Evolutionary conservation across 1,284 basidiomycete genomes (phyloP).

Genomic region (Pascua sp.): DNA sequence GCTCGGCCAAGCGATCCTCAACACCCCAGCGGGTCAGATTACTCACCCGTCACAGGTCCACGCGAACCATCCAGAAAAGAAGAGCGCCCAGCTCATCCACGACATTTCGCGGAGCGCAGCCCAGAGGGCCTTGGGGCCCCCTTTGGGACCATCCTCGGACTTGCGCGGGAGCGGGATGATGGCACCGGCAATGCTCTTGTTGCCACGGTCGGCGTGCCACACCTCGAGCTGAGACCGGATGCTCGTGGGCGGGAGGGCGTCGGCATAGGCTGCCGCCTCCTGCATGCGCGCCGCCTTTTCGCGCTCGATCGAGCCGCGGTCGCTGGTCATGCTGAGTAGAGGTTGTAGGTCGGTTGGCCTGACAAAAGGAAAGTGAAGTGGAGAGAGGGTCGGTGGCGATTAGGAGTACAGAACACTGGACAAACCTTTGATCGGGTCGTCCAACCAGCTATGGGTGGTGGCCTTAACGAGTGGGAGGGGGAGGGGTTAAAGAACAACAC

Average conservation of each 20-base stretch:
- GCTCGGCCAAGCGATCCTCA: not conserved
- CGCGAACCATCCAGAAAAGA: conserved; percentile 58
- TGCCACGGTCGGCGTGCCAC: conserved; percentile 39
- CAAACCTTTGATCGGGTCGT: no score
- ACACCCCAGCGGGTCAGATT: not conserved
- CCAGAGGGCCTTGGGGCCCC: conserved; percentile 41
- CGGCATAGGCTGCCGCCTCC: no score
- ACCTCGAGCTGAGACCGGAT: conserved; percentile 30
- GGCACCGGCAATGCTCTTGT: not conserved
- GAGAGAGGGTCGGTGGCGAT: no score
- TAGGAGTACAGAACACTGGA: no score
- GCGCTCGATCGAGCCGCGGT: no score
- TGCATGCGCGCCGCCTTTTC: no score
- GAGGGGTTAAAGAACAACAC: no score
- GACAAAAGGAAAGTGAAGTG: no score
- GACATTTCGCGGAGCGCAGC: conserved; percentile 48
- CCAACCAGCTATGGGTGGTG: no score
- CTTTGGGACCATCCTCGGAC: not conserved
- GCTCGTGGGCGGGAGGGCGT: not conserved
- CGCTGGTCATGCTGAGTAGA: no score
- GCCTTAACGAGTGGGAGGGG: no score
- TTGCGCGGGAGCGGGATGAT: not conserved
- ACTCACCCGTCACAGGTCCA: conserved; percentile 53
- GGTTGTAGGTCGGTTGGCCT: no score
- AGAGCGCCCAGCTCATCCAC: conserved; percentile 53